phyloP scores from a whole-genome alignment of 2,329 filamentous ascomycete species.

The Colletotrichum lini region DNA sequence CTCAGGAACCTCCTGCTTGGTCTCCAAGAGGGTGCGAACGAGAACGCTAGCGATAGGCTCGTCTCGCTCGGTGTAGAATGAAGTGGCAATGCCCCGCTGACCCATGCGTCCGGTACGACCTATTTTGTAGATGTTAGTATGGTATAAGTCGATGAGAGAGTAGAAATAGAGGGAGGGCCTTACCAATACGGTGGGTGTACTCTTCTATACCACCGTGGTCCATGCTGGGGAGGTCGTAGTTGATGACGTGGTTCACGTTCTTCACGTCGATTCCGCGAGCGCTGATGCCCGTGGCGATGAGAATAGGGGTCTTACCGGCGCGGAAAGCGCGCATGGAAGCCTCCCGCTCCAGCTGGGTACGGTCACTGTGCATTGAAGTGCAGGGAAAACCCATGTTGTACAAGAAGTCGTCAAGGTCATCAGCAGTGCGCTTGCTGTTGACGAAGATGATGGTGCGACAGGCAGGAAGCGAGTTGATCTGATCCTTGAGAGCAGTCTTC shows the following conservation, averaged over 20 bases:
- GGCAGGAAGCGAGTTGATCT: constrained; percentile 79
- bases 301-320: constrained; percentile 79
- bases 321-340: constrained; percentile 92
- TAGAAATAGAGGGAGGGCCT: constrained; percentile 45
- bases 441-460: constrained; percentile 91
- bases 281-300: constrained; percentile 89
- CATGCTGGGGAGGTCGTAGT: constrained; percentile 85
- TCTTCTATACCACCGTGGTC: constrained; percentile 91
- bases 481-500: constrained; percentile 77
- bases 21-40: constrained; percentile 86
- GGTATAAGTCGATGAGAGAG: neutral
- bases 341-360: constrained; percentile 92
- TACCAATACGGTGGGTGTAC: constrained; percentile 95
- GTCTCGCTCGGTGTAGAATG: constrained; percentile 88
- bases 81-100: constrained; percentile 86
- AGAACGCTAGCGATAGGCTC: constrained; percentile 80
- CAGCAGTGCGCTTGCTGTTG: constrained; percentile 83
- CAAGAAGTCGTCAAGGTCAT: constrained; percentile 89
- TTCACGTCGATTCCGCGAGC: constrained; percentile 91
- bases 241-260: constrained; percentile 92
- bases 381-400: constrained; percentile 85
- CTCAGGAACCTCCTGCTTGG: constrained; percentile 82
- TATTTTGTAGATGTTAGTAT: constrained; percentile 49
- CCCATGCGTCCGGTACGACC: constrained; percentile 96
- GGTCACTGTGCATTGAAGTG: constrained; percentile 89